These are phyloP conservation scores for Rickenella mellea DNA, from an alignment of 768 basidiomycete species.

Conservation along the genomic window DNA sequence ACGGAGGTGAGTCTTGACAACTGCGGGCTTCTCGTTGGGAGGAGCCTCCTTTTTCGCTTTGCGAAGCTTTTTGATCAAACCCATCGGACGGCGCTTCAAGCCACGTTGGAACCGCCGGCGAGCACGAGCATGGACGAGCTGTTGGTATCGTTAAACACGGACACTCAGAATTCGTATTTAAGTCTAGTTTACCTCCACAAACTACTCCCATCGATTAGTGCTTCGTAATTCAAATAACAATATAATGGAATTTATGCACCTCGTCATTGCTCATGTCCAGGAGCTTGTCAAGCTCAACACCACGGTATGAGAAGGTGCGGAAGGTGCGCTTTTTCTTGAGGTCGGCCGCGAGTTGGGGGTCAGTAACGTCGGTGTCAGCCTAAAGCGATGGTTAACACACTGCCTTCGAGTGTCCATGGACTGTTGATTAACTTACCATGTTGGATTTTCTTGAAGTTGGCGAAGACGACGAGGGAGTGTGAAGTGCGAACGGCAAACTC, in stretches of 20 bases:
- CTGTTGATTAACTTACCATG: slow-evolving; percentile 25
- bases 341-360: slow-evolving; percentile 89
- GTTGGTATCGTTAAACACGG: slow-evolving; percentile 1
- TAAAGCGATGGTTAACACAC: slow-evolving; percentile 17
- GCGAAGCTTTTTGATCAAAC: slow-evolving; percentile 98
- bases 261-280: slow-evolving; percentile 94
- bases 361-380: slow-evolving; percentile 81
- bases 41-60: slow-evolving; percentile 99
- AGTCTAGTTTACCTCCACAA: slow-evolving; percentile 58
- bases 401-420: no score
- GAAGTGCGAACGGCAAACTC: neutral
- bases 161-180: neutral
- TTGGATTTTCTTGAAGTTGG: slow-evolving; percentile 8
- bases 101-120: slow-evolving; percentile 98
- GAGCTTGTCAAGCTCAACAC: slow-evolving; percentile 96
- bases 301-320: slow-evolving; percentile 98
- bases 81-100: slow-evolving; percentile 96
- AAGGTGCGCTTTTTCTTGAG: slow-evolving; percentile 98
- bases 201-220: slow-evolving; percentile 29
- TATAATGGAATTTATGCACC: slow-evolving; percentile 37
- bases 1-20: slow-evolving; percentile 98
- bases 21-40: slow-evolving; percentile 96
- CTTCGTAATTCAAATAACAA: neutral
- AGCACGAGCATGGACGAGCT: slow-evolving; percentile 98
- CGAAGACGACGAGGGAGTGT: slow-evolving; percentile 3